These are phyloP conservation scores for Babesia sp. DNA, from an alignment of 169 alveolate species.

Conservation along the genomic window DNA sequence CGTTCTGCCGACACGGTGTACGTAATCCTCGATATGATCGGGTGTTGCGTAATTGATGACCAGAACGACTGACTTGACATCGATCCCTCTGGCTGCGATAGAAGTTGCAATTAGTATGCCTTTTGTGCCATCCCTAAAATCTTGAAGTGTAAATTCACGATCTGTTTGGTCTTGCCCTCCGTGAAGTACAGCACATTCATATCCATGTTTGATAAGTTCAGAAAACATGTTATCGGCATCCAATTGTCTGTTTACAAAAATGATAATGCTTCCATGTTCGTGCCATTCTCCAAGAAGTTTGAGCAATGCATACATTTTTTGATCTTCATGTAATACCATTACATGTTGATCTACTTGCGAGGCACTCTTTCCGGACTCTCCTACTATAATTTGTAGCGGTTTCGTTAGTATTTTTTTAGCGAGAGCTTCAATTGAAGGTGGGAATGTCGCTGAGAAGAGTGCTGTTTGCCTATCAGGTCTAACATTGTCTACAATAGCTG, in stretches of 20 bases:
- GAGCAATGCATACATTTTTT: conserved; percentile 85
- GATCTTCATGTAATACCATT: conserved; percentile 86
- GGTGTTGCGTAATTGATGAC: conserved; percentile 97
- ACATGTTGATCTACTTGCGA: conserved; percentile 92
- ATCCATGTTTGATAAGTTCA: conserved; percentile 81
- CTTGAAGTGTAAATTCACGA: conserved; percentile 91
- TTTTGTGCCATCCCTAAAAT: conserved; percentile 82
- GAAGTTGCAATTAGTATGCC: conserved; percentile 96
- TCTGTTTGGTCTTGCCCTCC: conserved; percentile 98
- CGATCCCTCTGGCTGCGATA: conserved; percentile 99
- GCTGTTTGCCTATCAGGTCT: conserved; percentile 94
- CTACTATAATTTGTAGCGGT: conserved; percentile 96
- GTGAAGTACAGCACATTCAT: conserved; percentile 91
- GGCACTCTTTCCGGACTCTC: conserved; percentile 88
- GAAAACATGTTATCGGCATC: conserved; percentile 95
- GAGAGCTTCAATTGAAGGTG: conserved; percentile 91
- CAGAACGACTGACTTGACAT: conserved; percentile 90
- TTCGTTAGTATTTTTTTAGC: conserved; percentile 92
- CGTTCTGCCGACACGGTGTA: conserved; percentile 99
- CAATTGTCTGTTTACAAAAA: conserved; percentile 94
- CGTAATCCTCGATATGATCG: conserved; percentile 98
- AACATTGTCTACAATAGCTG: conserved; percentile 86
- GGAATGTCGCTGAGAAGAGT: conserved; percentile 99
- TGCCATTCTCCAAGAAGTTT: conserved; percentile 96
- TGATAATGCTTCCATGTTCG: conserved; percentile 91